phyloP scores from a whole-genome alignment of 2,329 filamentous ascomycete genomes.

The Venturia oleaginea region DNA sequence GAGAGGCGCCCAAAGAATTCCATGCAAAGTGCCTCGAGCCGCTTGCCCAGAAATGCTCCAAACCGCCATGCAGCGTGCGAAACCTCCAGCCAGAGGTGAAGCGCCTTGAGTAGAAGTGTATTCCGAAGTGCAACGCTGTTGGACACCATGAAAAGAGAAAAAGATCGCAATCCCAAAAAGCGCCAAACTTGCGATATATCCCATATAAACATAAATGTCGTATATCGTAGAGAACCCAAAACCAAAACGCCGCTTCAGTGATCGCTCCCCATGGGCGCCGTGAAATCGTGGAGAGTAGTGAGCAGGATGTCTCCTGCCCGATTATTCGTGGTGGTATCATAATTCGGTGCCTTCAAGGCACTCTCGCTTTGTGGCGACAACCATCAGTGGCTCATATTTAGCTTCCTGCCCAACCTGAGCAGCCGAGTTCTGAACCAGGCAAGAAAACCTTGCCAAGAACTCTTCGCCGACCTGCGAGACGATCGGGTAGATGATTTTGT shows the following conservation, averaged over 20 bases:
- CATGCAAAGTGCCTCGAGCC: constrained; percentile 4
- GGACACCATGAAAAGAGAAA: neutral
- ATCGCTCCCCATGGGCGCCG: neutral
- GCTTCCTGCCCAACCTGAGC: constrained; percentile 38
- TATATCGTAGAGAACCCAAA: neutral
- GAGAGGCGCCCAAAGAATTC: neutral
- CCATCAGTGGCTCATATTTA: constrained; percentile 17
- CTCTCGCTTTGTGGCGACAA: constrained; percentile 17
- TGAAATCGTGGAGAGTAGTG: neutral
- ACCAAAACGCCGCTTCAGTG: neutral
- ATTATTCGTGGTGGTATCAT: neutral
- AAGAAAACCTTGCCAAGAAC: constrained; percentile 45
- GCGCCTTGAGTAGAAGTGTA: constrained; percentile 1
- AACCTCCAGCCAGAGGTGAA: neutral
- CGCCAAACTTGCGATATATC: neutral
- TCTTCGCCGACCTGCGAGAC: constrained; percentile 24
- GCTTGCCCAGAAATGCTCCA: constrained; percentile 4
- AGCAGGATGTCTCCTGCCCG: neutral
- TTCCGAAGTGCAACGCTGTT: neutral
- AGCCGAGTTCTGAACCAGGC: constrained; percentile 49
- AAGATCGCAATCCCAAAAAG: neutral
- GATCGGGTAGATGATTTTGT: neutral
- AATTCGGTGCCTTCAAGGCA: neutral
- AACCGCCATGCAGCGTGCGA: neutral
- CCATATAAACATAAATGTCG: neutral